A percentile compares a stretch with the other conserved stretches of the same genome.
These are phyloP conservation scores for Triangularia verruculosa DNA, from an alignment of 2,329 filamentous ascomycete genomes.

Conservation along the genomic window DNA sequence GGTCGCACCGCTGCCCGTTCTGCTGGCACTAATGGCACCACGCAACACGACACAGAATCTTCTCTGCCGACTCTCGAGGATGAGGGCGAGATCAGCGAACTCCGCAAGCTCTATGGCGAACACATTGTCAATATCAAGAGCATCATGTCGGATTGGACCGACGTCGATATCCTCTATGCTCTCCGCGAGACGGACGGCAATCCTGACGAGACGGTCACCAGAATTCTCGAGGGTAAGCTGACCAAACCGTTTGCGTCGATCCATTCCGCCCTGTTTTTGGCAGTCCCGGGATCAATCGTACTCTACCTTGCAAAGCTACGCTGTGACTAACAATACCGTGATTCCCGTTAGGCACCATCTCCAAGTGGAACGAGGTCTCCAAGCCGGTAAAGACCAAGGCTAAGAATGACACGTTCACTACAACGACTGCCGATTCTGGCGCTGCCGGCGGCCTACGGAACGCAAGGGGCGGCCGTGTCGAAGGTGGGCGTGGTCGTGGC, in stretches of 20 bases:
- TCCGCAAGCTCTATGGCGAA: constrained; percentile 83
- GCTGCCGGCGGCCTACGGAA: constrained; percentile 44
- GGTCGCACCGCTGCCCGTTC: constrained; percentile 60
- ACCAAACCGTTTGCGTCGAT: not conserved
- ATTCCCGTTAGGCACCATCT: constrained; percentile 62
- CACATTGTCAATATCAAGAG: constrained; percentile 83
- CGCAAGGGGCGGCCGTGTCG: constrained; percentile 61
- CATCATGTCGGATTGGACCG: constrained; percentile 93
- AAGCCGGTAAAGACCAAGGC: constrained; percentile 71
- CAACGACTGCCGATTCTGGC: constrained; percentile 50
- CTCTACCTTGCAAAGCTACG: not conserved
- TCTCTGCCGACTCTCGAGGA: constrained; percentile 64
- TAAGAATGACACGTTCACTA: constrained; percentile 56
- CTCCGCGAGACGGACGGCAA: constrained; percentile 85
- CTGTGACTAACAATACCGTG: constrained; percentile 17
- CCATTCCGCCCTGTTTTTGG: constrained; percentile 2
- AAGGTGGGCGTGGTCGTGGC: constrained; percentile 60
- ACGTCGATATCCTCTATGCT: constrained; percentile 90
- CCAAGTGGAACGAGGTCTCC: constrained; percentile 81
- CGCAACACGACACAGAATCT: constrained; percentile 58
- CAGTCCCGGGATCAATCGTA: constrained; percentile 8
- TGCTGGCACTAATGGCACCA: constrained; percentile 71
- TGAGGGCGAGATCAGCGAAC: constrained; percentile 83
- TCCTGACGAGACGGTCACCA: constrained; percentile 69
- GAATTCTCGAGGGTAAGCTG: constrained; percentile 71